These are phyloP conservation scores for Kurtzmaniella fragi DNA, from an alignment of 805 yeast species.

Conservation along the genomic window DNA sequence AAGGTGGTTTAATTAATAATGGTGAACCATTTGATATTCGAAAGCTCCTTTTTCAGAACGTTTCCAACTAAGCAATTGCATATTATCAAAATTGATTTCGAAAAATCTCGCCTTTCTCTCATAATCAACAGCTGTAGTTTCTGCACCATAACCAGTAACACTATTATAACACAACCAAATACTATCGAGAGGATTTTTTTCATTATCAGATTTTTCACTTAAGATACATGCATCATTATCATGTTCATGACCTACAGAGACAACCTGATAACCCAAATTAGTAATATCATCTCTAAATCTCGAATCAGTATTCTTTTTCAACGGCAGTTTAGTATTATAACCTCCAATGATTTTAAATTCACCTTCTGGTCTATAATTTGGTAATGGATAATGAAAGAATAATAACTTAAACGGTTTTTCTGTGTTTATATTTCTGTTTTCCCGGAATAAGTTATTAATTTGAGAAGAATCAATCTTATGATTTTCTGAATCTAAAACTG, in stretches of 20 bases:
- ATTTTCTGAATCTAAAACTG: conserved; percentile 30
- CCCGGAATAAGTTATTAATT: conserved; percentile 28
- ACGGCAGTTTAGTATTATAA: conserved; percentile 32
- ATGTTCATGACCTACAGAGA: conserved; percentile 41
- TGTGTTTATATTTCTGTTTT: conserved; percentile 8
- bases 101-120: conserved; percentile 31
- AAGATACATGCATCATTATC: conserved; percentile 39
- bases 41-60: conserved; percentile 22
- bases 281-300: conserved; percentile 29
- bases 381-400: conserved; percentile 38
- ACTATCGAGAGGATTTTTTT: conserved; percentile 5
- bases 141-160: conserved; percentile 33
- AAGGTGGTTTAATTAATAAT: neutral
- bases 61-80: conserved; percentile 34
- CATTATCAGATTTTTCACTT: conserved; percentile 10
- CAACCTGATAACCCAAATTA: conserved; percentile 30
- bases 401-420: conserved; percentile 21
- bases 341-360: conserved; percentile 33
- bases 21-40: conserved; percentile 22
- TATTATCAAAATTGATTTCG: conserved; percentile 23
- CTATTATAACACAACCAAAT: conserved; percentile 38
- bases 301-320: conserved; percentile 23
- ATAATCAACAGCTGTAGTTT: conserved; percentile 18
- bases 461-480: conserved; percentile 26
- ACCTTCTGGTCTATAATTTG: conserved; percentile 37